These are phyloP conservation scores for Penicillium sp. DNA, from an alignment of 2,329 filamentous ascomycete species.

Conservation along the genomic window DNA sequence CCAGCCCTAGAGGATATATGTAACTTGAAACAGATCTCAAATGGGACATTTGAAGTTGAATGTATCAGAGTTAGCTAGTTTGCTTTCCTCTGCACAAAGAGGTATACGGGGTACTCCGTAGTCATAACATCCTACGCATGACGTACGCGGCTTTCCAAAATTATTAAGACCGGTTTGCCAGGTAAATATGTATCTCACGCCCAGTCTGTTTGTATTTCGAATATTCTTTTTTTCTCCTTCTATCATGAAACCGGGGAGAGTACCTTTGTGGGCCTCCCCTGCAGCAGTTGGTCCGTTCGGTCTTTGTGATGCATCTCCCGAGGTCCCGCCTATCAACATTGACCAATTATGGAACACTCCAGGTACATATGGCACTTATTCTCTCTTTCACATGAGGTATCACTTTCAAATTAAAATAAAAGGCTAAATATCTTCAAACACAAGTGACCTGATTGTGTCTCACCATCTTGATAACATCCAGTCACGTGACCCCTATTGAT, in stretches of 20 bases:
- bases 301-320: constrained; percentile 1
- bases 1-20: not conserved
- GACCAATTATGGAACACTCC: not conserved
- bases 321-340: not conserved
- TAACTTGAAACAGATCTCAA: not conserved
- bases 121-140: not conserved
- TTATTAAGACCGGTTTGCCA: not conserved
- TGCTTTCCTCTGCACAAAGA: not conserved
- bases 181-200: not conserved
- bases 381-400: not conserved
- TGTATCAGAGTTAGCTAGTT: not conserved
- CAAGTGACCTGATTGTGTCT: not conserved
- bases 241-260: constrained; percentile 6
- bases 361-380: not conserved
- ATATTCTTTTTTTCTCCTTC: not conserved
- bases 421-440: not conserved
- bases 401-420: not conserved
- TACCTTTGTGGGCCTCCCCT: constrained; percentile 9
- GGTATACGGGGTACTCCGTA: not conserved
- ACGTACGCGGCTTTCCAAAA: constrained; percentile 1
- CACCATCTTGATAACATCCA: not conserved
- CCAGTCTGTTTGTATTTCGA: not conserved
- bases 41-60: not conserved
- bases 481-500: not conserved
- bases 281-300: constrained; percentile 6